Evolutionary conservation across 306 rosid genomes (phyloP).

Genomic region (Abrus pulchellus): DNA sequence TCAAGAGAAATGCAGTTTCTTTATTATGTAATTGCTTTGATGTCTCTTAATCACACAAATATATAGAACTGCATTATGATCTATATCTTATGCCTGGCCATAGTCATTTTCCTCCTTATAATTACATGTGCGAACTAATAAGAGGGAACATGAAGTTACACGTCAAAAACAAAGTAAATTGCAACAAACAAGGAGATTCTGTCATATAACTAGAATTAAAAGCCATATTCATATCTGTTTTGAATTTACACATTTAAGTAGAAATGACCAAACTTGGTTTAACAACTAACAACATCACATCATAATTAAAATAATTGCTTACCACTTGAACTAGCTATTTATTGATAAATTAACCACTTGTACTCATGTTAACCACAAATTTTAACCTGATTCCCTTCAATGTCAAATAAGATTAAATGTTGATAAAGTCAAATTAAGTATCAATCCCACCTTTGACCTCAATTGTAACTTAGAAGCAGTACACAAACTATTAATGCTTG

Average conservation of each 20-base stretch:
- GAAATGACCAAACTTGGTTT: constrained; percentile 24
- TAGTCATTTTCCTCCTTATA: constrained; percentile 5
- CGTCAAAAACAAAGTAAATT: constrained; percentile 13
- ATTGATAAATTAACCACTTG: constrained; percentile 2
- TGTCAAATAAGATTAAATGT: constrained; percentile 12
- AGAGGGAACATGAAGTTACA: constrained; percentile 10
- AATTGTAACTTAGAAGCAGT: background rate
- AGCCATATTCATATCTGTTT: background rate
- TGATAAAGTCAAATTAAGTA: background rate
- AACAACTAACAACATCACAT: background rate
- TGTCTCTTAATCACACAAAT: constrained; percentile 28
- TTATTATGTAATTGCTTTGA: background rate
- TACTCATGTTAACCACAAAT: background rate
- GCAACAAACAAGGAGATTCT: constrained; percentile 7
- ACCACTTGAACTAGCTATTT: constrained; percentile 14
- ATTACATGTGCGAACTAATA: constrained; percentile 3
- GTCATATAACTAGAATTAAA: background rate
- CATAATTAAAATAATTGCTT: constrained; percentile 26
- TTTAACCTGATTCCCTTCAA: background rate
- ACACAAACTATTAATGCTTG: constrained; percentile 35
- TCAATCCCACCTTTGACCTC: constrained; percentile 25
- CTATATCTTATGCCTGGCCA: constrained; percentile 10
- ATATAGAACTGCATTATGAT: constrained; percentile 11
- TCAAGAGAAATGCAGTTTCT: constrained; percentile 20
- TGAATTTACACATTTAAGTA: constrained; percentile 18